Evolutionary conservation across 495 filamentous ascomycete genomes (phyloP), one percentile per base, ranked within the genome.

Genomic region (Penicillium subrubescens): DNA sequence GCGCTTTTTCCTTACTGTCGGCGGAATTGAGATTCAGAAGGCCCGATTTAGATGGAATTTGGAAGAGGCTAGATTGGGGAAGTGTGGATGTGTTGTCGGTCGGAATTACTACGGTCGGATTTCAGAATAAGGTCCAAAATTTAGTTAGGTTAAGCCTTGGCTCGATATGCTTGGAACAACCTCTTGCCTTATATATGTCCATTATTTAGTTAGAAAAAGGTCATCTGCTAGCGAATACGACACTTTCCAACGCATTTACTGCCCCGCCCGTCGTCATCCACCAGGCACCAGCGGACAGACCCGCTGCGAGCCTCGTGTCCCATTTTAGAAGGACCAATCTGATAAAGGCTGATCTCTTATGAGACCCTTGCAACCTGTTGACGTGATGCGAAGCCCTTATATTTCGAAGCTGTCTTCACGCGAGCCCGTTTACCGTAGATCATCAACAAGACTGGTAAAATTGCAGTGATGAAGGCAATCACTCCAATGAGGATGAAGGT

Each of bases 401-500:
- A 69, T 21, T 63, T 66, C 15, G 12, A 27, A n/a, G 61, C 57
- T 25, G 63, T 63, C 4, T 48, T 41, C 7, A 46, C 46, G 50
- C 63, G 52, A 17, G 60, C 57, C 14, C 67, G 56, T 51, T 69
- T 69, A 7, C 67, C 67, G 43, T 58, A 64, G 29, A 61, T 11
- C 48, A 69, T 61, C 43, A 69, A 53, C 11, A 66, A 12, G 34
- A 46, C 56, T 4, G 63, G 63, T 51, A 69, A 43, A 12, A 61
- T 43, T 8, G 61, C 44, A 21, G 62, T 65, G 11, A 29, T 46
- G 2, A 70, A 33, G 11, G 68, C 56, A 46, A 70, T 25, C 5
- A 51, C 48, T 35, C 55, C 60, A 23, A 67, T 65, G 35, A 67
- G 37, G 48, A 70, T 63, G 41, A 70, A 70, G 7, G 57, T 67